Conservation (phyloP, 345 rosid species). For the Cochlearia excelsa region DNA sequence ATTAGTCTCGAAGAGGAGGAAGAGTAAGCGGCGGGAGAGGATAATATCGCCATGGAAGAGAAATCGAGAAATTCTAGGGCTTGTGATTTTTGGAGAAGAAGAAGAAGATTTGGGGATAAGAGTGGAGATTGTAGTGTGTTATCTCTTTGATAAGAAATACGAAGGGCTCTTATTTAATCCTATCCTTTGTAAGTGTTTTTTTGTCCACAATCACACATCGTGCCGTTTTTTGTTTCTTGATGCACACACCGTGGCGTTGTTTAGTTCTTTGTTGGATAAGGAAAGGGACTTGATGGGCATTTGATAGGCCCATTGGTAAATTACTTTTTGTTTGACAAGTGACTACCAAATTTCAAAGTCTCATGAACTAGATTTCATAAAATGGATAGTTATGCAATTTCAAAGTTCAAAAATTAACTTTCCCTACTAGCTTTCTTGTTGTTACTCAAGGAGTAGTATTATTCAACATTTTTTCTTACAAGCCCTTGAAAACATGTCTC, state of each 20-base stretch:
- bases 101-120: conserved; percentile 11
- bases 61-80: conserved; percentile 18
- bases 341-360: too few relatives aligned
- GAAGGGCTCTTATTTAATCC: conserved; percentile 1
- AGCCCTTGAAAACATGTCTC: conserved; percentile 84
- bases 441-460: not conserved
- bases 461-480: conserved; percentile 45
- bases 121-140: not conserved
- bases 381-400: too few relatives aligned
- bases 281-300: too few relatives aligned
- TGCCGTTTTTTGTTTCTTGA: not conserved
- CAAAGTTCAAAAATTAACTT: too few relatives aligned
- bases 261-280: too few relatives aligned
- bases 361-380: too few relatives aligned
- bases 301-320: too few relatives aligned
- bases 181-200: conserved; percentile 1
- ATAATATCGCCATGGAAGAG: conserved; percentile 51
- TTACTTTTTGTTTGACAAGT: too few relatives aligned
- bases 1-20: conserved; percentile 44
- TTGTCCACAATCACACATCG: not conserved
- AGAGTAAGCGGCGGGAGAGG: conserved; percentile 46
- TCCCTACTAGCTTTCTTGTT: too few relatives aligned
- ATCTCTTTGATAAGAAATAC: not conserved
- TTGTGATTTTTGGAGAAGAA: conserved; percentile 13
- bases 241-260: not conserved